A percentile compares a stretch with the other conserved stretches of the same genome.
phyloP scores from a whole-genome alignment of 805 yeast species.

The Lipomyces yamanashiensis region DNA sequence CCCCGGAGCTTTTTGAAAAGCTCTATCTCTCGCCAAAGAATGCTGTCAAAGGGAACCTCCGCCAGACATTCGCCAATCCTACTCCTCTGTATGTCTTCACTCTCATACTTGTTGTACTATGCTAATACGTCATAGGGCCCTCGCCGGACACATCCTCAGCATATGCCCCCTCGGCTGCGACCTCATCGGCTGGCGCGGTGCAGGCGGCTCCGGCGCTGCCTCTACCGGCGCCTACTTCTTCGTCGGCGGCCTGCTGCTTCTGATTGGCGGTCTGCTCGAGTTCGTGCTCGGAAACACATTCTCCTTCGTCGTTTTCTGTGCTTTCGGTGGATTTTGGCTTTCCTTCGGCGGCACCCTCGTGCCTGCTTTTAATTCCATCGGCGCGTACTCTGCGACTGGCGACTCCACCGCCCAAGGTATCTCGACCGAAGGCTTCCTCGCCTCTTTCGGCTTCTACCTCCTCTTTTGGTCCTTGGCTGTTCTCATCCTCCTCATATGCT shows the following conservation, averaged over 20 bases:
- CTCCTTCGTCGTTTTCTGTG: slow-evolving; percentile 35
- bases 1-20: slow-evolving; percentile 38
- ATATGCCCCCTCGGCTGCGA: slow-evolving; percentile 35
- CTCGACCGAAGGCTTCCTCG: slow-evolving; percentile 23
- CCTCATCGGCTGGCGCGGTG: slow-evolving; percentile 36
- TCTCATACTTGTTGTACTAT: not conserved
- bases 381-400: slow-evolving; percentile 35
- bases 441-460: slow-evolving; percentile 32
- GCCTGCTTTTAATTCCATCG: slow-evolving; percentile 34
- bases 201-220: slow-evolving; percentile 38
- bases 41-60: slow-evolving; percentile 28
- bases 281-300: slow-evolving; percentile 38
- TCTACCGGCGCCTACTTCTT: slow-evolving; percentile 32
- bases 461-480: slow-evolving; percentile 32
- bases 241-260: slow-evolving; percentile 31
- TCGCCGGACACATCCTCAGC: slow-evolving; percentile 30
- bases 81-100: slow-evolving; percentile 29
- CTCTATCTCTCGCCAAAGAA: slow-evolving; percentile 35
- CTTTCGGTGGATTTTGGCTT: slow-evolving; percentile 37
- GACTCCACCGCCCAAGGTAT: slow-evolving; percentile 25
- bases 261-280: slow-evolving; percentile 35
- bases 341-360: slow-evolving; percentile 32
- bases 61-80: slow-evolving; percentile 37
- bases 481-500: slow-evolving; percentile 26
- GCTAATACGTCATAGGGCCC: slow-evolving; percentile 14